A percentile compares a stretch with the other conserved stretches of the same genome.
phyloP scores from a whole-genome alignment of 1,139 yeast species.

The Pneumocystis murina region DNA sequence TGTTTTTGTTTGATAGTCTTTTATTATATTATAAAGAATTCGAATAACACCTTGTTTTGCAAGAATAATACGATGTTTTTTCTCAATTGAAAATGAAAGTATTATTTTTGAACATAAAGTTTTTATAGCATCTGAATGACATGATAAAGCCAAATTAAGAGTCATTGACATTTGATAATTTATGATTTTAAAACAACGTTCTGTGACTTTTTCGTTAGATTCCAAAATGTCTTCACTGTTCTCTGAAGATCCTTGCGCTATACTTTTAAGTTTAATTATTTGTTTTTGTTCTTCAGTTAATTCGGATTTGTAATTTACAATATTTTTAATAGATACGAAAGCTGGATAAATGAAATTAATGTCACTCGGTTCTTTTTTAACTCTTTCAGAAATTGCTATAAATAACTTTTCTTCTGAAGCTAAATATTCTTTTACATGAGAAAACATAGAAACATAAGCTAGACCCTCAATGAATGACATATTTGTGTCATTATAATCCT shows the following conservation, averaged over 20 bases:
- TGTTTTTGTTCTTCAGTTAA: conserved; percentile 1
- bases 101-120: not conserved
- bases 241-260: not conserved
- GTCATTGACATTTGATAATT: not conserved
- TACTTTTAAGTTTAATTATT: not conserved
- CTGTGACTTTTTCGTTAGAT: not conserved
- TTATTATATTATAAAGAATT: not conserved
- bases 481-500: not conserved
- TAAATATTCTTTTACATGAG: not conserved
- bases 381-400: not conserved
- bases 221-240: not conserved
- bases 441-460: not conserved
- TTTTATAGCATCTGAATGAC: not conserved
- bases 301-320: not conserved
- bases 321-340: not conserved
- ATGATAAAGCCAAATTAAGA: not conserved
- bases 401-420: not conserved
- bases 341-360: not conserved
- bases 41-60: conserved; percentile 1
- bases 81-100: not conserved
- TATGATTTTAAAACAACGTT: conserved; percentile 1
- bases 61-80: not conserved
- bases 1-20: not conserved
- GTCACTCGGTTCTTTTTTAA: not conserved
- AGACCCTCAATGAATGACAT: not conserved